phyloP scores from a whole-genome alignment of 768 basidiomycete genomes.

The Termitomyces sp. region DNA sequence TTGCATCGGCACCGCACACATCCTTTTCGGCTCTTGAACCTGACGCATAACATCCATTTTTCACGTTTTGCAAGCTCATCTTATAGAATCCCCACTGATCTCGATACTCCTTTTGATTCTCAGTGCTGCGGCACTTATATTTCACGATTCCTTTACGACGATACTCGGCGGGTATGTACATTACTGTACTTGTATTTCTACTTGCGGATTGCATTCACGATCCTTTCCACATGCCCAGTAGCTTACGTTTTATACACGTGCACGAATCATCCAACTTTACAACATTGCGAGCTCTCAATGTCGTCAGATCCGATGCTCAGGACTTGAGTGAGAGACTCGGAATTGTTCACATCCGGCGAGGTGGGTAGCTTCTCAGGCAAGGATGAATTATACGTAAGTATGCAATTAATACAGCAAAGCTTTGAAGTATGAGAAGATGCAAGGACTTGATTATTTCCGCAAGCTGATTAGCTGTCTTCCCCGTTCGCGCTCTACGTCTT shows the following conservation, averaged over 20 bases:
- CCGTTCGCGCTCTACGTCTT: slow-evolving; percentile 74
- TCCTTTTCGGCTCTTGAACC: neutral
- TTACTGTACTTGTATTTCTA: slow-evolving; percentile 7
- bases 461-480: slow-evolving; percentile 73
- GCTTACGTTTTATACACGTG: neutral
- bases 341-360: neutral
- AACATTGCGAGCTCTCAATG: neutral
- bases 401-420: slow-evolving; percentile 1
- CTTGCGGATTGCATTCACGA: slow-evolving; percentile 5
- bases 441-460: slow-evolving; percentile 33
- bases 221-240: neutral
- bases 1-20: neutral
- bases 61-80: neutral
- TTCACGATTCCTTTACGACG: neutral
- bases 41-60: neutral
- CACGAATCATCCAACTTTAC: neutral
- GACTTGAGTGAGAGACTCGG: neutral
- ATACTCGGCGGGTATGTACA: slow-evolving; percentile 6
- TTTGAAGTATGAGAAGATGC: neutral
- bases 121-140: neutral
- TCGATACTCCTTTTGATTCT: neutral
- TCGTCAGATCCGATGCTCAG: neutral
- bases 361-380: neutral
- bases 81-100: neutral
- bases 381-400: neutral